Conservation (phyloP, 768 basidiomycete genomes). For the Leucocoprinus leucothites region DNA sequence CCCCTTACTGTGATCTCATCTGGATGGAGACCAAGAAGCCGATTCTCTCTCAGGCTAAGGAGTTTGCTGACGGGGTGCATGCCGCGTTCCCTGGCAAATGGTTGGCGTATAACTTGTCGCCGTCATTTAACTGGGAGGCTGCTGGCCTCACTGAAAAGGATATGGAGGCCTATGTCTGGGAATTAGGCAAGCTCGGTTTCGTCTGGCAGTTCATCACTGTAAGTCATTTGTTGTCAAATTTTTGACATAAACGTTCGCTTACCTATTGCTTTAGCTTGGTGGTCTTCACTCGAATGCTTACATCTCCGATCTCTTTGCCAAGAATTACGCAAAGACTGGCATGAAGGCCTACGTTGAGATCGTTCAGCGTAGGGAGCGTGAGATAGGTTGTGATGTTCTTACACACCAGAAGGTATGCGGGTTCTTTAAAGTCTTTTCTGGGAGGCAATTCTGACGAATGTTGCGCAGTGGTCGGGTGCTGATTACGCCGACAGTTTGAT, state of each 20-base stretch:
- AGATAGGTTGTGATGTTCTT: conserved; percentile 92
- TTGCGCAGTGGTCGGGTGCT: conserved; percentile 83
- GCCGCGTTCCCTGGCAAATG: conserved; percentile 83
- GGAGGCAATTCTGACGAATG: conserved; percentile 16
- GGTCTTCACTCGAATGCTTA: conserved; percentile 97
- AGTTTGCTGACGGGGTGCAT: conserved; percentile 89
- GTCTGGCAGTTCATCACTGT: conserved; percentile 99
- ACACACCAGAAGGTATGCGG: conserved; percentile 90
- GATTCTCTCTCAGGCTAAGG: conserved; percentile 85
- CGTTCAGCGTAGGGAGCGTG: conserved; percentile 88
- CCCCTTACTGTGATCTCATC: conserved; percentile 87
- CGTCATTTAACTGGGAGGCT: conserved; percentile 93
- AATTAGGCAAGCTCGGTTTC: conserved; percentile 92
- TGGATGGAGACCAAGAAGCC: conserved; percentile 99
- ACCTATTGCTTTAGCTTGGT: conserved; percentile 58
- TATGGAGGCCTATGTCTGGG: conserved; percentile 90
- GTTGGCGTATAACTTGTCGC: conserved; percentile 95
- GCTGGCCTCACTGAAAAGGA: conserved; percentile 84
- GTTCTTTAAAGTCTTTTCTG: not conserved
- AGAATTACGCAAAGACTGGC: conserved; percentile 85
- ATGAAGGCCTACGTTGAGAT: conserved; percentile 99
- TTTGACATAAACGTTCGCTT: not conserved
- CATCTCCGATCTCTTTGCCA: conserved; percentile 91
- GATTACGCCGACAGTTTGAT: conserved; percentile 89
- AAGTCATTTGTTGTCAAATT: conserved; percentile 22